phyloP scores from a whole-genome alignment of 2,329 filamentous ascomycete genomes.

The Geosmithia morbida region DNA sequence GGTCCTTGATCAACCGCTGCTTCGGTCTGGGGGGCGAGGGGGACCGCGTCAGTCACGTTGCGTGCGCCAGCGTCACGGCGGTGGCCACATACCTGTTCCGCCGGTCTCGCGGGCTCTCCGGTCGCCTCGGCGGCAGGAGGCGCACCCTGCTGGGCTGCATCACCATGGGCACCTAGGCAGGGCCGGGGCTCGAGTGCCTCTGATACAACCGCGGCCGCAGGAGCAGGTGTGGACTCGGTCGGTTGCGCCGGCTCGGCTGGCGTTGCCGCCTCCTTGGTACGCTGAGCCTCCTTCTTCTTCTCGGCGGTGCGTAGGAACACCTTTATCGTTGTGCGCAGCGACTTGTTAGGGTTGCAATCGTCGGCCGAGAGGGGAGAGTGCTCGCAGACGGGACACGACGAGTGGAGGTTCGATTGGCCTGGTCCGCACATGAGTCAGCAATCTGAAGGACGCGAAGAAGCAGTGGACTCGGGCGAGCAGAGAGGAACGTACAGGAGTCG shows the following conservation, averaged over 20 bases:
- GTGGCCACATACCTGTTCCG: constrained; percentile 3
- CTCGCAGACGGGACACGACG: constrained; percentile 83
- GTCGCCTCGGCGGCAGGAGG: not conserved
- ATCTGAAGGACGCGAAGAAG: not conserved
- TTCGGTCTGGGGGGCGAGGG: not conserved
- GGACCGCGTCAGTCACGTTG: not conserved
- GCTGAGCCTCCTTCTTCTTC: constrained; percentile 65
- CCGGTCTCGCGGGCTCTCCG: constrained; percentile 1
- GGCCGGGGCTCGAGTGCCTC: constrained; percentile 2
- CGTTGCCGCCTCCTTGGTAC: constrained; percentile 30
- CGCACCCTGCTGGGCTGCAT: not conserved
- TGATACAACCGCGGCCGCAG: not conserved
- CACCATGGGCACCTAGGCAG: constrained; percentile 1
- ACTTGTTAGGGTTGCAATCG: constrained; percentile 80
- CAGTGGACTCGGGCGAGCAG: no score
- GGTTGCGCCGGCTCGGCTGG: constrained; percentile 22
- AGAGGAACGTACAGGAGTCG: constrained; percentile 32
- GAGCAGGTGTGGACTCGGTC: not conserved
- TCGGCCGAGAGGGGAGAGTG: constrained; percentile 78
- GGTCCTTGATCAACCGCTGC: constrained; percentile 3
- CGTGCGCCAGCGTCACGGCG: not conserved
- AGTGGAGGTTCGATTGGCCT: constrained; percentile 65
- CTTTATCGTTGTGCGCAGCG: constrained; percentile 80
- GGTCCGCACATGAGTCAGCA: not conserved
- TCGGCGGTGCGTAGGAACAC: constrained; percentile 84